Conservation (phyloP, 1,284 basidiomycete genomes). For the Ceratobasidium papillatum region DNA sequence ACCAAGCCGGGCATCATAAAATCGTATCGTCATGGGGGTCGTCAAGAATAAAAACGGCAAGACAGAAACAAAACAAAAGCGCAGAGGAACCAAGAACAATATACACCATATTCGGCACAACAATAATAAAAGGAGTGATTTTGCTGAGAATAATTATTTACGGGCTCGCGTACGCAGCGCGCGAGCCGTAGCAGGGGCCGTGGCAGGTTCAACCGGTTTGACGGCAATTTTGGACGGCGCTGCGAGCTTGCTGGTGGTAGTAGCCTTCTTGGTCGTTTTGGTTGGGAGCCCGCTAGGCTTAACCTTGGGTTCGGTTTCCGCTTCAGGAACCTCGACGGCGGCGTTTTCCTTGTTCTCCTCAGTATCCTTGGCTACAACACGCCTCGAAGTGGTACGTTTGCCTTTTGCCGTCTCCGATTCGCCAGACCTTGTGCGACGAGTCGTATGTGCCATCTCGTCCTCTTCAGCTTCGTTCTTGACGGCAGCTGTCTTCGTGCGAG, state of each 20-base stretch:
- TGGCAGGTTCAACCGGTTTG: conserved; percentile 14
- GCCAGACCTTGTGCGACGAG: conserved; percentile 21
- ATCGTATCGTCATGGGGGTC: conserved; percentile 31
- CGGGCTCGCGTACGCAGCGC: conserved; percentile 37
- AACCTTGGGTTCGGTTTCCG: conserved; percentile 23
- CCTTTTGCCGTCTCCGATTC: conserved; percentile 37
- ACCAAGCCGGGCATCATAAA: conserved; percentile 19
- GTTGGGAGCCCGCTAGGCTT: conserved; percentile 34
- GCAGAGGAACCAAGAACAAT: background rate
- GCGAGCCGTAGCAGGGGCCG: conserved; percentile 5
- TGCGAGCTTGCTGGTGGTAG: conserved; percentile 11
- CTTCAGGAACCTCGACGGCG: conserved; percentile 25
- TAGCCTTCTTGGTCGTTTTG: conserved; percentile 26
- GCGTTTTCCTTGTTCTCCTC: conserved; percentile 39
- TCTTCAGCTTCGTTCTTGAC: conserved; percentile 26
- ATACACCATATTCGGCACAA: conserved; percentile 15
- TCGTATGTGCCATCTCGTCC: conserved; percentile 15
- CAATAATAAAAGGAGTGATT: conserved; percentile 1
- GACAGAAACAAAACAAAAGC: background rate
- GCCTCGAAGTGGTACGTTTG: conserved; percentile 21
- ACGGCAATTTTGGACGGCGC: conserved; percentile 28
- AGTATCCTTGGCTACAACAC: conserved; percentile 22
- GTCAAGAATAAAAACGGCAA: conserved; percentile 16
- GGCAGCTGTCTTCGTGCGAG: conserved; percentile 23
- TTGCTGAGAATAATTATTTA: conserved; percentile 21